Percentiles rank a stretch among this genome's conserved stretches.
These are phyloP conservation scores for Tilletia horrida DNA, from an alignment of 1,284 basidiomycete species.

Conservation along the genomic window DNA sequence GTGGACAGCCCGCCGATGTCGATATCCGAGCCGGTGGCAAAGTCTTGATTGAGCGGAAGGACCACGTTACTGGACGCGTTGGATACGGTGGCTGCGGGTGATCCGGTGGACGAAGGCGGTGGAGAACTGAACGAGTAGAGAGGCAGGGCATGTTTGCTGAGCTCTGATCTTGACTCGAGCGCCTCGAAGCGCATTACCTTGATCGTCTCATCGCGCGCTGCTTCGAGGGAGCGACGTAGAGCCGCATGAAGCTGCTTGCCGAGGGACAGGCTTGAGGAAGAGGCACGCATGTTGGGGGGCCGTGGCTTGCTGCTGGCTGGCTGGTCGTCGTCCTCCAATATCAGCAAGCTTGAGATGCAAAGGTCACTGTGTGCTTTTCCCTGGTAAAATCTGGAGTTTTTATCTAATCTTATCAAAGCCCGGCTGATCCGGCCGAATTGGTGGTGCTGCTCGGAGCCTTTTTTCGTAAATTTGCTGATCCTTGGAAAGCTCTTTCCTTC, in stretches of 20 bases:
- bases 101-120: conserved; percentile 26
- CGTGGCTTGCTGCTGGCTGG: too few relatives aligned
- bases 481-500: too few relatives aligned
- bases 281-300: not conserved
- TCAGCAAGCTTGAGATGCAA: too few relatives aligned
- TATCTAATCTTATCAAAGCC: too few relatives aligned
- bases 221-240: conserved; percentile 42
- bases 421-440: too few relatives aligned
- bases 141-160: conserved; percentile 32
- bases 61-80: too few relatives aligned
- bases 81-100: not conserved
- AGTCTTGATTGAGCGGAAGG: conserved; percentile 36
- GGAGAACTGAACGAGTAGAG: conserved; percentile 38
- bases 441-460: too few relatives aligned
- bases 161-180: conserved; percentile 31
- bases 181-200: conserved; percentile 51
- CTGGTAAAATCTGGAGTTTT: too few relatives aligned
- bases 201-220: conserved; percentile 38
- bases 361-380: too few relatives aligned
- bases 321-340: too few relatives aligned
- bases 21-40: conserved; percentile 72
- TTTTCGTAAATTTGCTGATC: too few relatives aligned
- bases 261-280: not conserved
- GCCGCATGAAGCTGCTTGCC: conserved; percentile 23
- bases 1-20: conserved; percentile 83